Percentiles rank a stretch among this genome's conserved stretches.
Conservation (phyloP, 768 basidiomycete genomes). For the Gelatoporia subvermispora region DNA sequence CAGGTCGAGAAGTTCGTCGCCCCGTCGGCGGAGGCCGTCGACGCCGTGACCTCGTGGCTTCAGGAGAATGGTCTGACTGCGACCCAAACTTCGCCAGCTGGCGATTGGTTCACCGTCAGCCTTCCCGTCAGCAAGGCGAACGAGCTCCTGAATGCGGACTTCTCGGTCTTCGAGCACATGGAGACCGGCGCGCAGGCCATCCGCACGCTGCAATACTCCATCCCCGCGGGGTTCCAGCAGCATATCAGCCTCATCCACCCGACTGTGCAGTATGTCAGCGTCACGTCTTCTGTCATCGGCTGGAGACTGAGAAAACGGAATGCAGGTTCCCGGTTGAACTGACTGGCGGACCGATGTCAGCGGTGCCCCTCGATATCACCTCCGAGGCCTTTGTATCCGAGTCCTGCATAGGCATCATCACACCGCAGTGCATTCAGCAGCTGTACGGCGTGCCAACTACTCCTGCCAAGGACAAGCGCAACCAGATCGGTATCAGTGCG, state of each 20-base stretch:
- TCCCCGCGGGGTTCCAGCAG: constrained; percentile 26
- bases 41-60: constrained; percentile 24
- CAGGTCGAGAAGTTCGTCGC: constrained; percentile 24
- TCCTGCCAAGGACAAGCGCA: constrained; percentile 9
- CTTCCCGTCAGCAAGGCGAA: constrained; percentile 30
- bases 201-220: constrained; percentile 33
- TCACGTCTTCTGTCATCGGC: background rate
- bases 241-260: constrained; percentile 31
- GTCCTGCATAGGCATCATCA: constrained; percentile 6
- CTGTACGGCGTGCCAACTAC: constrained; percentile 20
- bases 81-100: constrained; percentile 18
- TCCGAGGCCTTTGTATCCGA: background rate
- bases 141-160: constrained; percentile 28
- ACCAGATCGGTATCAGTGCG: constrained; percentile 17
- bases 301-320: background rate
- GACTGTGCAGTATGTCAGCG: constrained; percentile 20
- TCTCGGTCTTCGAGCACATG: constrained; percentile 27
- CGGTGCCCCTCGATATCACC: background rate
- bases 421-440: constrained; percentile 19
- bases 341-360: background rate
- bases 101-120: constrained; percentile 30
- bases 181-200: constrained; percentile 22
- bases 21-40: constrained; percentile 19
- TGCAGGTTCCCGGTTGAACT: background rate
- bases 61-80: constrained; percentile 23